Base-by-base conservation (phyloP, 108 stramenopile genomes). In the Skeletonema tropicum region DNA sequence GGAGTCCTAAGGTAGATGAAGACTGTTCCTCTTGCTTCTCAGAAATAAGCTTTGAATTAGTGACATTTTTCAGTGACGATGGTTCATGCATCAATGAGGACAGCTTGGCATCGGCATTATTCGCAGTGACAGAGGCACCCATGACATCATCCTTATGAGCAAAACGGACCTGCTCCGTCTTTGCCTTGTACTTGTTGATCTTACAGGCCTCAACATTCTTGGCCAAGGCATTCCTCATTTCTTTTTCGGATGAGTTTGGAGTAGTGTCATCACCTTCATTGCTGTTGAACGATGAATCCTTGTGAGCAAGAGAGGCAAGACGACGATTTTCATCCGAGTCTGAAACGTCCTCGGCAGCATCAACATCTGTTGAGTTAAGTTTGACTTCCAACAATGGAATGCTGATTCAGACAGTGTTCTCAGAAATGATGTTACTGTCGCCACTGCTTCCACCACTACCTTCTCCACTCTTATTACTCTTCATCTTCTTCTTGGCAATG, bases 81-180 rank as follows among this genome's bases (percentile, higher is more conserved):
- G 64, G 66, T 19, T 69, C 49, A 65, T 91, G 89, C 70, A 86
- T 83, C 25, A 94, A 61, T 6, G 90, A 91, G 5, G 90, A 92
- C 5, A 95, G 75, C 42, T 90, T 77, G 26, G 94, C 94, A 17
- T 73, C 79, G 7, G 94, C 94, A 79, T 95, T 95, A 70, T 95
- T 95, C 1, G 91, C 90, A 15, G 94, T 95, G 10, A 95, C 94
- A 17, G 82, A 87, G 2, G 83, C 92, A 23, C 94, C 94, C 68
- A 87, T 92, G 25, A 95, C 94, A 74, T 92, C 92, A 74, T 94
- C 94, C 70, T 86, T 92, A 39, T 86, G 87, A 8, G 73, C 76
- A 35, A 67, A 60, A 33, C 76, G 59, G 14, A 62, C 77, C 33
- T 60, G 62, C 48, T 74, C 68, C 6, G 48, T 76, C 35, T 80